Percentiles rank a stretch among this genome's conserved stretches.
phyloP scores from a whole-genome alignment of 2,329 filamentous ascomycete genomes.

The Cladosporium oxysporum region DNA sequence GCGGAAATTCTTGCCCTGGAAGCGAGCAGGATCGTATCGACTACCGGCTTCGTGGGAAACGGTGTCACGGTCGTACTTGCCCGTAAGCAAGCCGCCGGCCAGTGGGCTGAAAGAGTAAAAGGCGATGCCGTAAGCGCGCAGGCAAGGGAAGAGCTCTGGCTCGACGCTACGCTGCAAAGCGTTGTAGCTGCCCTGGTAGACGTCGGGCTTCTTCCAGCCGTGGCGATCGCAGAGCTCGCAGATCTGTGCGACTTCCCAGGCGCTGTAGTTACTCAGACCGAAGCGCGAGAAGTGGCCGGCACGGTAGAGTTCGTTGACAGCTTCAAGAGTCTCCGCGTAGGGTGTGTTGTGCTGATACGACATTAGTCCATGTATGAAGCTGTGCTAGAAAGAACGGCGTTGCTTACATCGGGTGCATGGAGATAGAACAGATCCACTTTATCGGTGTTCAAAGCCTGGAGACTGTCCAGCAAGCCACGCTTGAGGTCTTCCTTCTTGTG shows the following conservation, averaged over 20 bases:
- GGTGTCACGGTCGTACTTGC: slow-evolving; percentile 64
- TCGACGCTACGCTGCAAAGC: slow-evolving; percentile 64
- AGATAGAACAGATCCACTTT: slow-evolving; percentile 75
- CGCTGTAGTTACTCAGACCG: slow-evolving; percentile 78
- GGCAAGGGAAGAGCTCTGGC: slow-evolving; percentile 69
- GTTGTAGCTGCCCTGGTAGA: slow-evolving; percentile 72
- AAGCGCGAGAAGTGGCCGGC: slow-evolving; percentile 78
- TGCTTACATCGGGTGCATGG: slow-evolving; percentile 57
- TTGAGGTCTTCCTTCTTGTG: slow-evolving; percentile 64
- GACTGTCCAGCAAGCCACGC: slow-evolving; percentile 46
- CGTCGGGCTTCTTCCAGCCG: slow-evolving; percentile 75
- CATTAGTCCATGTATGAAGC: neutral
- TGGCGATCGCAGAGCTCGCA: slow-evolving; percentile 73
- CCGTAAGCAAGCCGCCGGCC: slow-evolving; percentile 74
- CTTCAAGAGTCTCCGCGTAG: slow-evolving; percentile 75
- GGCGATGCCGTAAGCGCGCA: slow-evolving; percentile 67
- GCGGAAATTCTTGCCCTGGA: slow-evolving; percentile 59
- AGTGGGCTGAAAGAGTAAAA: slow-evolving; percentile 79
- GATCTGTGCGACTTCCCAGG: slow-evolving; percentile 82
- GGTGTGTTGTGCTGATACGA: slow-evolving; percentile 47
- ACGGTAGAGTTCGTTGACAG: slow-evolving; percentile 76
- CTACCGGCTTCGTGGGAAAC: slow-evolving; percentile 64
- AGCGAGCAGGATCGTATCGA: slow-evolving; percentile 61
- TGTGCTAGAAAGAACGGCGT: neutral
- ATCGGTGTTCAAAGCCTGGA: slow-evolving; percentile 70